Conservation (phyloP, 2,329 filamentous ascomycete species). For the Clonostachys rosea region DNA sequence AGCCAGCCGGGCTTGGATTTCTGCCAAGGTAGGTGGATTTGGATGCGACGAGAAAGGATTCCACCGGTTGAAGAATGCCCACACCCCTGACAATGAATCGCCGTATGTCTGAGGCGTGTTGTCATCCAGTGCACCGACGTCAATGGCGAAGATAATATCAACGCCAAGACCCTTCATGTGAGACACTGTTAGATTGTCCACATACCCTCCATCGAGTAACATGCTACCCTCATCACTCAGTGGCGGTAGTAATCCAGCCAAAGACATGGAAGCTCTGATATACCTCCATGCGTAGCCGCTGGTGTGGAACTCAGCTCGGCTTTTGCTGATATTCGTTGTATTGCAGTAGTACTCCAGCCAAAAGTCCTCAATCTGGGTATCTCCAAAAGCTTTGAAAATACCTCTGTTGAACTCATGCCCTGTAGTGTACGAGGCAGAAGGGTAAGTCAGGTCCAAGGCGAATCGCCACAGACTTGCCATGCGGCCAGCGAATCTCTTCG, state of each 20-base stretch:
- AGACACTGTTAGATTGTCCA: slow-evolving; percentile 93
- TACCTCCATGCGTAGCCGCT: slow-evolving; percentile 98
- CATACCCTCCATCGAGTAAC: slow-evolving; percentile 93
- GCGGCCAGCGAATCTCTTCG: slow-evolving; percentile 96
- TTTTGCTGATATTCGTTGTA: slow-evolving; percentile 97
- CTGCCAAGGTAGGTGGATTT: slow-evolving; percentile 90
- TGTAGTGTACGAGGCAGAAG: slow-evolving; percentile 93
- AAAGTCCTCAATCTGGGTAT: slow-evolving; percentile 97
- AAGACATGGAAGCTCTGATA: slow-evolving; percentile 91
- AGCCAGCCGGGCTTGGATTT: slow-evolving; percentile 91
- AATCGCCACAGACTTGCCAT: slow-evolving; percentile 99
- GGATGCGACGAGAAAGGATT: slow-evolving; percentile 87
- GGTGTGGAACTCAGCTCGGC: slow-evolving; percentile 85
- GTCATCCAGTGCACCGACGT: slow-evolving; percentile 90
- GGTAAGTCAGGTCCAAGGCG: slow-evolving; percentile 91
- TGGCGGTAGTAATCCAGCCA: slow-evolving; percentile 87
- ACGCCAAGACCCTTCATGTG: slow-evolving; percentile 96
- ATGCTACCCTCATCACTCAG: slow-evolving; percentile 96
- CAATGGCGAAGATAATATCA: slow-evolving; percentile 91
- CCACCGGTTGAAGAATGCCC: slow-evolving; percentile 94
- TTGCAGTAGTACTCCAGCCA: slow-evolving; percentile 99
- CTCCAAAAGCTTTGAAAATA: slow-evolving; percentile 97
- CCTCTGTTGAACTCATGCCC: slow-evolving; percentile 98
- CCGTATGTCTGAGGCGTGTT: slow-evolving; percentile 89
- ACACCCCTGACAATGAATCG: slow-evolving; percentile 89